These are phyloP conservation scores for Xylariaceae sp. DNA, from an alignment of 2,329 filamentous ascomycete species.

Conservation along the genomic window DNA sequence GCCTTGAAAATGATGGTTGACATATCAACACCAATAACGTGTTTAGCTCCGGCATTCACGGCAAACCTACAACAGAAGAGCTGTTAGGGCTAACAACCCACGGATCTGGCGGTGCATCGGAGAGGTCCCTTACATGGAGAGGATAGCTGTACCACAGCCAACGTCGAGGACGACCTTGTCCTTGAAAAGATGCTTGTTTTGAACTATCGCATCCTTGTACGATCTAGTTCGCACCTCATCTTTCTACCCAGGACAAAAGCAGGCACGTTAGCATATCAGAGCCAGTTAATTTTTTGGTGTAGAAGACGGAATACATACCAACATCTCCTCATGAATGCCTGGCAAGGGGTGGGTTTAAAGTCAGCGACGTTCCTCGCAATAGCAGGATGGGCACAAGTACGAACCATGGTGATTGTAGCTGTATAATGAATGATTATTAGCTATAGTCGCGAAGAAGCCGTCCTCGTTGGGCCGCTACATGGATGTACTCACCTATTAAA, in stretches of 20 bases:
- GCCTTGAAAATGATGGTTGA: slow-evolving; percentile 99
- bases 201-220: slow-evolving; percentile 96
- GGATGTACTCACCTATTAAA: slow-evolving; percentile 80
- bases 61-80: slow-evolving; percentile 75
- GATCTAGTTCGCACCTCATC: slow-evolving; percentile 96
- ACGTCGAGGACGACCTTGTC: slow-evolving; percentile 88
- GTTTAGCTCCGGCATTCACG: slow-evolving; percentile 93
- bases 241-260: slow-evolving; percentile 66
- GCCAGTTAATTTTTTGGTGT: slow-evolving; percentile 20
- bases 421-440: slow-evolving; percentile 26
- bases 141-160: slow-evolving; percentile 94
- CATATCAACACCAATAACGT: slow-evolving; percentile 99
- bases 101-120: background rate
- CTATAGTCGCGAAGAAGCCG: slow-evolving; percentile 33
- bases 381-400: slow-evolving; percentile 43
- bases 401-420: slow-evolving; percentile 99
- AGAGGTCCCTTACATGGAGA: slow-evolving; percentile 81
- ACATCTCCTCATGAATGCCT: slow-evolving; percentile 98
- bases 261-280: slow-evolving; percentile 34
- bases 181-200: slow-evolving; percentile 95
- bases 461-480: background rate
- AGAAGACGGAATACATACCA: slow-evolving; percentile 67
- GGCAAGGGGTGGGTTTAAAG: slow-evolving; percentile 24
- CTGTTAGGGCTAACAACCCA: slow-evolving; percentile 16
- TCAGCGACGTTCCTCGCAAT: slow-evolving; percentile 29